phyloP scores from a whole-genome alignment of 2,329 filamentous ascomycete species.

The Fusarium sp. region DNA sequence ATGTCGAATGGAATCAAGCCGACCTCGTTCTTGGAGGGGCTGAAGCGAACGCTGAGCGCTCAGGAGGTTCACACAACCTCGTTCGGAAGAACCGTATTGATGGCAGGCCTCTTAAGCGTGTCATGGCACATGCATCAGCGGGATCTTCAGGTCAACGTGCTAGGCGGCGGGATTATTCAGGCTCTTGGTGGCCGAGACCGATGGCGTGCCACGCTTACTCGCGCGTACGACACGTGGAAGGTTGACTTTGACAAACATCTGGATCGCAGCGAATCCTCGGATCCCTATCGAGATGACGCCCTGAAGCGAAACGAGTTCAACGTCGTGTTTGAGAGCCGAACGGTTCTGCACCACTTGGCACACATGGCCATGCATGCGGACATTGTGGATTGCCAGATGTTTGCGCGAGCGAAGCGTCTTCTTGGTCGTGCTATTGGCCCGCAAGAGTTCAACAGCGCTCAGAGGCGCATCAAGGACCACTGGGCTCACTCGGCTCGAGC shows the following conservation, averaged over 20 bases:
- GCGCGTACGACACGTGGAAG: slow-evolving; percentile 95
- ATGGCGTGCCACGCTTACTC: slow-evolving; percentile 87
- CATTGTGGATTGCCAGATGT: slow-evolving; percentile 97
- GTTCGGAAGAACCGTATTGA: slow-evolving; percentile 92
- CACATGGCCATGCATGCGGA: slow-evolving; percentile 99
- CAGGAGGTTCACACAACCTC: slow-evolving; percentile 90
- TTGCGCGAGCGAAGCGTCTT: slow-evolving; percentile 86
- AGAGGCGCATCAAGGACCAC: slow-evolving; percentile 84
- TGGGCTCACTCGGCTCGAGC: slow-evolving; percentile 93
- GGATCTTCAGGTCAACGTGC: slow-evolving; percentile 89
- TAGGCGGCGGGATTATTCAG: slow-evolving; percentile 78
- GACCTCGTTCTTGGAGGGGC: slow-evolving; percentile 87
- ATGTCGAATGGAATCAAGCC: slow-evolving; percentile 85
- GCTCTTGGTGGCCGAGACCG: slow-evolving; percentile 89
- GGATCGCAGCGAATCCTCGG: slow-evolving; percentile 66
- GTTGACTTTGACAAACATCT: slow-evolving; percentile 88
- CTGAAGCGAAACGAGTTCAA: slow-evolving; percentile 72
- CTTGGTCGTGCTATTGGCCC: slow-evolving; percentile 87
- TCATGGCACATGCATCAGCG: slow-evolving; percentile 98
- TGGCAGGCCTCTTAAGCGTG: slow-evolving; percentile 92
- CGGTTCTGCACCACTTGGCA: slow-evolving; percentile 90
- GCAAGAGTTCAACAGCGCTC: slow-evolving; percentile 83
- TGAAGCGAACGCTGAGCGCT: slow-evolving; percentile 90
- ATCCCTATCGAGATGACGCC: slow-evolving; percentile 68
- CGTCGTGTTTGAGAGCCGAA: slow-evolving; percentile 85